Evolutionary conservation across 2,329 filamentous ascomycete genomes (phyloP), one percentile per base, ranked within the genome.

Genomic region (Balansia obtecta): DNA sequence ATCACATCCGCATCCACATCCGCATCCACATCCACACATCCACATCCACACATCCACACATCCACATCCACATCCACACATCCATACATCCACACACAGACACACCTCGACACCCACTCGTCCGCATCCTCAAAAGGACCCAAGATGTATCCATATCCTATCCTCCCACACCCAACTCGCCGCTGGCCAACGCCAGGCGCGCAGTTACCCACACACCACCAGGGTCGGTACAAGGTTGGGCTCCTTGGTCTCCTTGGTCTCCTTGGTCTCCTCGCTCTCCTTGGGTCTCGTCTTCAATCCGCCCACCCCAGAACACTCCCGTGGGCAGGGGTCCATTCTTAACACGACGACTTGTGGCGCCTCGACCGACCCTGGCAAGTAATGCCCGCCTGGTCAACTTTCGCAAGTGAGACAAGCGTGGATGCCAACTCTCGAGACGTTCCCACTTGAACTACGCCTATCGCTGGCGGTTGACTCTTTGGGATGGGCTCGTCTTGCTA

Each of bases 391-490:
- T 56, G 56, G 71, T 71, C 71, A 67, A 63, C 65, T 69, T 69
- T 50, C 39, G 44, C 65, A 69, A 72, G 71, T 75, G 72, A 77
- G 73, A 75, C 72, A 73, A 62, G 67, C 68, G 68, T 68, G 67
- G 55, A 52, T 54, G 53, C 27, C 55, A 50, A 50, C 50, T 46
- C 46, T 40, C 46, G 41, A 50, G 46, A 50, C 33, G 55, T 54
- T 52, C 48, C 54, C 54, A 57, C 55, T 55, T 51, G 53, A 46
- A 49, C 52, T 50, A 52, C 50, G 51, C 51, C 54, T 46, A 48
- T 55, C 49, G 51, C 45, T 48, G 52, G 41, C 44, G 45, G 38
- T 52, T 44, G 49, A 48, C 51, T 49, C 45, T 49, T 51, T 7
- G 39, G 51, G 27, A 50, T 50, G 50, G 65, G 61, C 60, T 67